Evolutionary conservation across 2,329 filamentous ascomycete species (phyloP), one percentile per base, ranked within the genome.

Genomic region (Curvularia lunata): DNA sequence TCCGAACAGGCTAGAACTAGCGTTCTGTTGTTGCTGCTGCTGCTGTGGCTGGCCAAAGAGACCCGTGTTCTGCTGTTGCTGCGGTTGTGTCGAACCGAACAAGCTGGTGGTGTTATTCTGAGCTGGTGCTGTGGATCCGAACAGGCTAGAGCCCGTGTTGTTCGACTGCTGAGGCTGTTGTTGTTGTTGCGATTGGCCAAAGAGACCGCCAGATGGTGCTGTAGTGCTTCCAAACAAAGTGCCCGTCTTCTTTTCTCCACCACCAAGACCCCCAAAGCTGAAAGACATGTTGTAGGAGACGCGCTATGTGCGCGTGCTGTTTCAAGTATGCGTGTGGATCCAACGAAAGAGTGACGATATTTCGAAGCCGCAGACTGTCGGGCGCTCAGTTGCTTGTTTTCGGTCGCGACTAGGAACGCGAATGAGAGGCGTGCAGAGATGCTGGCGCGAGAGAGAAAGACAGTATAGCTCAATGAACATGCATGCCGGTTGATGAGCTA

Each of bases 131-230:
- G 53, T 46, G 10, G 59, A 60, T 4, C 67, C 67, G 54, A 73
- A 71, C n/a, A 71, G 61, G 32, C 62, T 43, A 16, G 56, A 55
- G 13, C 66, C 63, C n/a, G 57, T 48, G 37, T 52, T 30, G n/a
- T 53, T 62, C 27, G 55, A 38, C 48, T 58, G 60, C 40, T 49
- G 61, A 19, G 59, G 58, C 25, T 56, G 54, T 52, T 43, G 41
- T 42, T 64, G 61, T 23, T 61, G 62, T 58, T 72, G 77, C 48
- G 73, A 73, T 58, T 71, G 67, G 40, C 61, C 76, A 48, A 81
- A 81, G 16, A 79, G 62, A 42, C 79, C 75, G 34, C 78, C 76
- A 40, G 75, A 47, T 23, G 75, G 74, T 23, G 70, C 73, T 27
- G 71, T 69, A 4, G 73, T 72, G 54, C 69, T 75, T 25, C 74